Evolutionary conservation across 495 filamentous ascomycete genomes (phyloP).

Genomic region (Aspergillus mulundensis): DNA sequence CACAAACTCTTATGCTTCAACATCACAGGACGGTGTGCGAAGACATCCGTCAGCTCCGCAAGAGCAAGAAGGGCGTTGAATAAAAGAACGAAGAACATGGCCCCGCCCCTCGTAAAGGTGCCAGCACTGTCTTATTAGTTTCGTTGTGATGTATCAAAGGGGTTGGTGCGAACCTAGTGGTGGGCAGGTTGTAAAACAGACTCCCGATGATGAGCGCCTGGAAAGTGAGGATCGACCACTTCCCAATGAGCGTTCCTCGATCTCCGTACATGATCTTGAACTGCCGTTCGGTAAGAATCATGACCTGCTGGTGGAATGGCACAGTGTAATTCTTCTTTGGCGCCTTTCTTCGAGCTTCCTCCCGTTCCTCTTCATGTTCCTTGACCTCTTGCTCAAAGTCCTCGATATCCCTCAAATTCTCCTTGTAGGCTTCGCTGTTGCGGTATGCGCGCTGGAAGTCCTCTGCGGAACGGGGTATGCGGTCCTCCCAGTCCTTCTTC

Average conservation of each 20-base stretch:
- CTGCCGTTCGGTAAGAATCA: conserved; percentile 63
- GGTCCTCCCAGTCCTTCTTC: conserved; percentile 54
- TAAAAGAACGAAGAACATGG: conserved; percentile 71
- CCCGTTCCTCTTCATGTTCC: conserved; percentile 42
- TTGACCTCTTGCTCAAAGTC: conserved; percentile 51
- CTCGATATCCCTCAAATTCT: conserved; percentile 38
- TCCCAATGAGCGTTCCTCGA: conserved; percentile 43
- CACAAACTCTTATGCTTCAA: conserved; percentile 75
- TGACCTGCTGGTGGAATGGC: conserved; percentile 62
- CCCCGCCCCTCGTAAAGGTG: conserved; percentile 48
- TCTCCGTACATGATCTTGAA: conserved; percentile 64
- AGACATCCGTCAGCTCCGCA: conserved; percentile 69
- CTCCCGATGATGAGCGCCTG: conserved; percentile 74
- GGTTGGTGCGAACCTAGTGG: conserved; percentile 39
- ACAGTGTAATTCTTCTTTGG: conserved; percentile 61
- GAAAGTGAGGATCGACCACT: conserved; percentile 61
- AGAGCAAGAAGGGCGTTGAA: conserved; percentile 80
- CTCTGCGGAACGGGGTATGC: conserved; percentile 55
- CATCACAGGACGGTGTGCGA: conserved; percentile 66
- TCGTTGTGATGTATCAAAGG: neutral
- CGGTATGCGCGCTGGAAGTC: conserved; percentile 55
- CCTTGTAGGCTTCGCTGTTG: conserved; percentile 39
- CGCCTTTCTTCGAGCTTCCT: conserved; percentile 39
- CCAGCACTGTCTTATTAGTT: conserved; percentile 32
- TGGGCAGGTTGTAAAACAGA: conserved; percentile 67